A percentile compares a stretch with the other conserved stretches of the same genome.
Evolutionary conservation across 179 eudicot genomes (phyloP).

Genomic region (Sideroxylon spinosum): DNA sequence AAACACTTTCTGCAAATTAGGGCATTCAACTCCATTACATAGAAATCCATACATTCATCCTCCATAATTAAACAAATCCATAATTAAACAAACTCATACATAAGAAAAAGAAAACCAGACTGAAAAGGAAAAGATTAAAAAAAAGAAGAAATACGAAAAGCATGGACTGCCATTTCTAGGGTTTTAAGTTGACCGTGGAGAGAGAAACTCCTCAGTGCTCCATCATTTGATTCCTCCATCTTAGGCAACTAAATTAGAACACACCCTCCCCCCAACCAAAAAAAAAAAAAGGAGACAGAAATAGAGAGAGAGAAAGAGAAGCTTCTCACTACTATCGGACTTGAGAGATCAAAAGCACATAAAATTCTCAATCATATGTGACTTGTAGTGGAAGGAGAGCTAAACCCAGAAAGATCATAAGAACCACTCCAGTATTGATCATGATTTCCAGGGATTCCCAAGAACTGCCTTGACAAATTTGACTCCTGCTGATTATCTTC

Average conservation of each 20-base stretch:
- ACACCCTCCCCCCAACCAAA: background rate
- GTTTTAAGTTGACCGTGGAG: slow-evolving; percentile 5
- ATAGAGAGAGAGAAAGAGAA: no score
- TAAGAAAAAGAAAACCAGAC: background rate
- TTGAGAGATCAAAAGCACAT: background rate
- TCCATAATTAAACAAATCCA: slow-evolving; percentile 9
- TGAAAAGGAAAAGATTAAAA: background rate
- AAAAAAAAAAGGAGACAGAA: no score
- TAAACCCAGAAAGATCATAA: slow-evolving; percentile 45
- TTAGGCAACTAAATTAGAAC: background rate
- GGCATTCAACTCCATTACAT: slow-evolving; percentile 8
- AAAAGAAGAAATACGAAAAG: background rate
- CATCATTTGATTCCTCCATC: background rate
- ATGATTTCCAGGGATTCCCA: slow-evolving; percentile 28
- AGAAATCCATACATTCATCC: slow-evolving; percentile 12
- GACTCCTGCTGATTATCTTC: slow-evolving; percentile 29
- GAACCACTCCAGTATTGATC: slow-evolving; percentile 24
- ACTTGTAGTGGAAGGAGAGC: slow-evolving; percentile 41
- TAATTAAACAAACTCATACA: slow-evolving; percentile 13
- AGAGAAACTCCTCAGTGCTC: background rate
- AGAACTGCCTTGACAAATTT: slow-evolving; percentile 36
- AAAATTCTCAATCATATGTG: slow-evolving; percentile 16
- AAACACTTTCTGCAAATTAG: slow-evolving; percentile 5
- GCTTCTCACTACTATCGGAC: background rate
- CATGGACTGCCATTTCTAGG: slow-evolving; percentile 18